Percentiles rank a stretch among this genome's conserved stretches.
These are phyloP conservation scores for Starmerella gropengiesseri DNA, from an alignment of 805 yeast species.

Conservation along the genomic window DNA sequence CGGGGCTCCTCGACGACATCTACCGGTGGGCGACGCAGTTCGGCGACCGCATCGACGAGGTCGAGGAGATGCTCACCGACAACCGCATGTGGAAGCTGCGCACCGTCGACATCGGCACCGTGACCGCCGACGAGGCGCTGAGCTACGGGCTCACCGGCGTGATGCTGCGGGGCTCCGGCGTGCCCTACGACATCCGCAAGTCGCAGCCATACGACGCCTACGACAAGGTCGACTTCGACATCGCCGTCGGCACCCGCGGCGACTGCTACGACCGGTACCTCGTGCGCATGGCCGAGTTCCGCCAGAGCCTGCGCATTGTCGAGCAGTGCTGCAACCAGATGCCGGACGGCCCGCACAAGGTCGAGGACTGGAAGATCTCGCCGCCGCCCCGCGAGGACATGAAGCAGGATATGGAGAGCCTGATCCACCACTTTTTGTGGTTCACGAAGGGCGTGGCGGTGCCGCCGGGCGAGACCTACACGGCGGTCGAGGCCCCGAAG, in stretches of 20 bases:
- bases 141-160: slow-evolving; percentile 74
- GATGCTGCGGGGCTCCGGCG: slow-evolving; percentile 84
- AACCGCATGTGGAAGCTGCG: slow-evolving; percentile 89
- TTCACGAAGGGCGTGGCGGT: slow-evolving; percentile 83
- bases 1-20: slow-evolving; percentile 76
- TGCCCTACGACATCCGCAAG: slow-evolving; percentile 77
- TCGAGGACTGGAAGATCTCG: slow-evolving; percentile 74
- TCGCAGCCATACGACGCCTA: slow-evolving; percentile 86
- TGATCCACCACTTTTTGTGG: slow-evolving; percentile 78
- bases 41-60: slow-evolving; percentile 84
- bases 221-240: slow-evolving; percentile 73
- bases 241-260: slow-evolving; percentile 78
- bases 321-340: slow-evolving; percentile 83
- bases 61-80: slow-evolving; percentile 79
- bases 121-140: slow-evolving; percentile 78
- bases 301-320: slow-evolving; percentile 80
- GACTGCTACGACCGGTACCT: slow-evolving; percentile 87
- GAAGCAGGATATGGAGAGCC: slow-evolving; percentile 89
- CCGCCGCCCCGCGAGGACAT: slow-evolving; percentile 72
- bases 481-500: slow-evolving; percentile 88
- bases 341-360: slow-evolving; percentile 88
- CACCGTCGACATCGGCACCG: slow-evolving; percentile 67
- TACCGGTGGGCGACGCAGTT: slow-evolving; percentile 96
- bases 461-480: slow-evolving; percentile 84
- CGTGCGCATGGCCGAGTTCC: slow-evolving; percentile 81